These are phyloP conservation scores for Cinnamomum micranthum DNA, from an alignment of 164 flowering plant genomes.

Conservation along the genomic window DNA sequence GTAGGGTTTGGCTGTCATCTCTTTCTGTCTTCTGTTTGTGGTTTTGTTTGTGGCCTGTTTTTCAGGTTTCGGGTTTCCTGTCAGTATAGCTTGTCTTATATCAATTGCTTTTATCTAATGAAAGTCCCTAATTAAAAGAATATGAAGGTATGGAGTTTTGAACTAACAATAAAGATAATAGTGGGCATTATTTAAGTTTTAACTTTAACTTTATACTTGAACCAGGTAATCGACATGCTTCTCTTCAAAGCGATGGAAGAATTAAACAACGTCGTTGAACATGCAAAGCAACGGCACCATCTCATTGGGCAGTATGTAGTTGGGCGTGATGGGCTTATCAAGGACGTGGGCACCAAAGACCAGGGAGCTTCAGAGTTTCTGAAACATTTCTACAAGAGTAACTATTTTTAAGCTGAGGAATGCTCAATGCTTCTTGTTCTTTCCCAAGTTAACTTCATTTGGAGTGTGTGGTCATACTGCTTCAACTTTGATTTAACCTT, in stretches of 20 bases:
- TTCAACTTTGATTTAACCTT: background rate
- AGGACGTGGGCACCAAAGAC: constrained; percentile 47
- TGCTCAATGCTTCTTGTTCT: background rate
- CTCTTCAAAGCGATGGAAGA: constrained; percentile 87
- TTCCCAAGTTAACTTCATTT: too few relatives aligned
- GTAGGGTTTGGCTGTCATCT: too few relatives aligned
- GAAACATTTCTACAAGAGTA: constrained; percentile 64
- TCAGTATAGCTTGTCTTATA: too few relatives aligned
- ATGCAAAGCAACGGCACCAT: constrained; percentile 93
- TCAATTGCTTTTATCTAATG: too few relatives aligned
- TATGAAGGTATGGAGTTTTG: background rate
- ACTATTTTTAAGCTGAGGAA: constrained; percentile 25
- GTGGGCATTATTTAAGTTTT: background rate
- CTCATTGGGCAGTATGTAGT: constrained; percentile 85
- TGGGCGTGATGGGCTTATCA: constrained; percentile 51
- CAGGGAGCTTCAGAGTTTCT: constrained; percentile 64
- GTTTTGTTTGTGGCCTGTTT: too few relatives aligned
- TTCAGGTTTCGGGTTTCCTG: too few relatives aligned
- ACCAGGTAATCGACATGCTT: constrained; percentile 88
- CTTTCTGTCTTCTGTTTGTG: too few relatives aligned
- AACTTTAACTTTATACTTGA: background rate
- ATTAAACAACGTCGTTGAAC: constrained; percentile 61
- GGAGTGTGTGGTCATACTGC: too few relatives aligned
- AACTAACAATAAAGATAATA: background rate
- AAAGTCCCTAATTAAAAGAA: background rate